A percentile compares a stretch with the other conserved stretches of the same genome.
Conservation (phyloP, 495 filamentous ascomycete species). For the Aspergillus carlsbadensis region DNA sequence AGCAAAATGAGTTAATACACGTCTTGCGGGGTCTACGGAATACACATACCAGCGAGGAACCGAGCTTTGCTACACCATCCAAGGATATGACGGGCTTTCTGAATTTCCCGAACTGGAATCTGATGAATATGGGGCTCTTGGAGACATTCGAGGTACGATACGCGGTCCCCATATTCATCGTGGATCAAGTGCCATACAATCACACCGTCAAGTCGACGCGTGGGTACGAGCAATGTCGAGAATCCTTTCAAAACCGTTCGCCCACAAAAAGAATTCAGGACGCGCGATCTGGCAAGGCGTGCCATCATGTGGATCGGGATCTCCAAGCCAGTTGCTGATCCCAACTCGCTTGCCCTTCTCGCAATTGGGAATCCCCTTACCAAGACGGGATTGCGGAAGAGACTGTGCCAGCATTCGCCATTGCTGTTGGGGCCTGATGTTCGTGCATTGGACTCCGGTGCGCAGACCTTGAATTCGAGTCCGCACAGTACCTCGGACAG, state of each 20-base stretch:
- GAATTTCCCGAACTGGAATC: not conserved
- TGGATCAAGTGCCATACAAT: conserved; percentile 18
- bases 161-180: conserved; percentile 5
- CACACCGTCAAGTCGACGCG: not conserved
- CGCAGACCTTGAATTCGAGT: too few relatives aligned
- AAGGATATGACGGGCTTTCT: conserved; percentile 13
- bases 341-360: not conserved
- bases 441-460: too few relatives aligned
- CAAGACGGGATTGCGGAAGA: conserved; percentile 20
- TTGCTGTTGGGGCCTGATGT: too few relatives aligned
- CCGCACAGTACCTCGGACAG: too few relatives aligned
- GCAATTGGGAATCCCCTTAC: conserved; percentile 19
- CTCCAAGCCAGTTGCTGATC: conserved; percentile 5
- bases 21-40: not conserved
- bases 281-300: conserved; percentile 1
- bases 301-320: conserved; percentile 20
- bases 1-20: too few relatives aligned
- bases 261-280: conserved; percentile 3
- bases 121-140: not conserved
- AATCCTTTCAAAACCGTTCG: conserved; percentile 15
- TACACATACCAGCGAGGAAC: conserved; percentile 13
- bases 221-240: conserved; percentile 10
- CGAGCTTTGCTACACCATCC: conserved; percentile 16
- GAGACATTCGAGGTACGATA: conserved; percentile 13
- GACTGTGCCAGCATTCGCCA: conserved; percentile 16